Percentiles rank a stretch among this genome's conserved stretches.
Conservation (phyloP, 1,284 basidiomycete genomes). For the Ustilago cynodontis region DNA sequence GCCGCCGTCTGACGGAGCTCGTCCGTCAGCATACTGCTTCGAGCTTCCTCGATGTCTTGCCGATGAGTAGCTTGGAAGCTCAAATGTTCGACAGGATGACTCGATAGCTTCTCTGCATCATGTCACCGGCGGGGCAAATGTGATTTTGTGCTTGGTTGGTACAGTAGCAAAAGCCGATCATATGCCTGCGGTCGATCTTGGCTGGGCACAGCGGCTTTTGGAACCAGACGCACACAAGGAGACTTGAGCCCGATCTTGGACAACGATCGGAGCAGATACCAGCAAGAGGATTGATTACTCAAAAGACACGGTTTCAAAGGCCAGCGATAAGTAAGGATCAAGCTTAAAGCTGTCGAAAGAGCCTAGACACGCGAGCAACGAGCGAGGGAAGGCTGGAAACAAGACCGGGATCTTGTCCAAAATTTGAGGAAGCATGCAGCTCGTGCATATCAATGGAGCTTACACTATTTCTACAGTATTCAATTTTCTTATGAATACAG, state of each 20-base stretch:
- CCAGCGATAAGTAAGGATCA: not conserved
- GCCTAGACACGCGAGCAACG: too few species aligned
- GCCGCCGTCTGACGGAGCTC: too few species aligned
- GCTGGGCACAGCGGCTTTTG: not conserved
- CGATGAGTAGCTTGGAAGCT: too few species aligned
- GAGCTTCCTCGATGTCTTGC: too few species aligned
- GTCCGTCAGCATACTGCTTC: too few species aligned
- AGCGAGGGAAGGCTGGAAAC: not conserved
- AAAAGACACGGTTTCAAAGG: not conserved
- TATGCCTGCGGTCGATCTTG: not conserved
- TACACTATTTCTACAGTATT: too few species aligned
- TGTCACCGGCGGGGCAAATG: not conserved
- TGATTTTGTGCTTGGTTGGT: too few species aligned
- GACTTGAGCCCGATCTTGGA: too few species aligned
- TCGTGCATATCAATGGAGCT: not conserved
- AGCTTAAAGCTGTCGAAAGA: not conserved
- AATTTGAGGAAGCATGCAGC: not conserved
- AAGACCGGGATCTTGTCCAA: conserved; percentile 1
- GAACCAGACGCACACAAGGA: not conserved
- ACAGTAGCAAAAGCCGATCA: conserved; percentile 1
- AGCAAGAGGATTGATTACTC: not conserved
- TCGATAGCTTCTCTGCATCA: conserved; percentile 3
- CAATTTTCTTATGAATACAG: too few species aligned
- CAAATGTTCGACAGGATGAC: not conserved
- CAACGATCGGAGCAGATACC: not conserved